Evolutionary conservation across 1,284 basidiomycete genomes (phyloP).

Genomic region (Rhizoctonia solani): DNA sequence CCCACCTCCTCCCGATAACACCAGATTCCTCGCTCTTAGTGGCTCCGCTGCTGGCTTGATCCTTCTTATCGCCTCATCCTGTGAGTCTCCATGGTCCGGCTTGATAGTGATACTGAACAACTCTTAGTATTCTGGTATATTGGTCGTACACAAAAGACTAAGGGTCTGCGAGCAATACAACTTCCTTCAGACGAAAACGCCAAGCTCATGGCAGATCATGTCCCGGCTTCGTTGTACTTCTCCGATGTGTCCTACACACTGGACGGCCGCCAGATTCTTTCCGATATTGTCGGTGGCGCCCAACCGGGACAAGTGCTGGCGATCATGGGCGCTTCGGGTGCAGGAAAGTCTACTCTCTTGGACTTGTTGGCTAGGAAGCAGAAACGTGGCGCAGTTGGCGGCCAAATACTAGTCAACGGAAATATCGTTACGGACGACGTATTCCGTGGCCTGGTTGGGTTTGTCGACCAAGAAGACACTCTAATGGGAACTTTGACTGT

Average conservation of each 20-base stretch:
- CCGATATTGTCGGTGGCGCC: conserved; percentile 78
- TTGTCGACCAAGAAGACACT: conserved; percentile 98
- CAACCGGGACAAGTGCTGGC: conserved; percentile 89
- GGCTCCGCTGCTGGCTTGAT: conserved; percentile 70
- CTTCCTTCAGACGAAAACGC: conserved; percentile 81
- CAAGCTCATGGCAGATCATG: conserved; percentile 89
- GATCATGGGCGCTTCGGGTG: conserved; percentile 95
- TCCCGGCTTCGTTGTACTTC: conserved; percentile 91
- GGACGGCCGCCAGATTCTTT: conserved; percentile 70
- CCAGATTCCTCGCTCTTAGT: conserved; percentile 80
- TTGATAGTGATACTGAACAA: background rate
- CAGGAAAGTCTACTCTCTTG: conserved; percentile 94
- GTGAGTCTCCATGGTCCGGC: conserved; percentile 45
- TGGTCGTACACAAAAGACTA: conserved; percentile 65
- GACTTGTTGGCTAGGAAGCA: conserved; percentile 91
- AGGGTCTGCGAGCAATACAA: conserved; percentile 74
- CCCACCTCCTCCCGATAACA: conserved; percentile 80
- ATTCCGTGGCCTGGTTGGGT: conserved; percentile 87
- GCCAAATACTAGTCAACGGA: conserved; percentile 85
- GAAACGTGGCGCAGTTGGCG: conserved; percentile 79
- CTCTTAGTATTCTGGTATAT: conserved; percentile 82
- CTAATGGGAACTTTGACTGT: conserved; percentile 96
- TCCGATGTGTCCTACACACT: conserved; percentile 81
- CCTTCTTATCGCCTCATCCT: conserved; percentile 58
- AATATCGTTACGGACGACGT: conserved; percentile 72